Evolutionary conservation across 2,329 filamentous ascomycete genomes (phyloP).

Genomic region (Fusarium austroafricanum): DNA sequence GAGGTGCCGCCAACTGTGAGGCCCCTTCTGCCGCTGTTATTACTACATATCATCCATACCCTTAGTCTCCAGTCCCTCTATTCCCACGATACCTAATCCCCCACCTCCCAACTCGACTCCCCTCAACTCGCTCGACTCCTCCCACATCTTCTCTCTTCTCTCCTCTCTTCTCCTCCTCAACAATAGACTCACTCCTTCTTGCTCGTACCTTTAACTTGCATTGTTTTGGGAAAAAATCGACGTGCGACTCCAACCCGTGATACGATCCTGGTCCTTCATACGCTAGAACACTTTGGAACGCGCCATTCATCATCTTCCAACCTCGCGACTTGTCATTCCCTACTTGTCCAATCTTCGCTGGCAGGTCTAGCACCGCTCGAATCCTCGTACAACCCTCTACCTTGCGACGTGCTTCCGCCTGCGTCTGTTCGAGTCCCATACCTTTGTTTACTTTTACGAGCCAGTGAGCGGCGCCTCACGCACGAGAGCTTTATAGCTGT

Average conservation of each 20-base stretch:
- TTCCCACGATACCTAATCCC: slow-evolving; percentile 32
- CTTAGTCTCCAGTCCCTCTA: background rate
- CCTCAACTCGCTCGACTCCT: slow-evolving; percentile 27
- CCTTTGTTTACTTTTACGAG: slow-evolving; percentile 34
- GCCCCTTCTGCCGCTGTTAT: slow-evolving; percentile 32
- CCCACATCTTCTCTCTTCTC: slow-evolving; percentile 27
- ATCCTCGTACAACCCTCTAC: slow-evolving; percentile 17
- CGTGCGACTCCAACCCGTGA: slow-evolving; percentile 37
- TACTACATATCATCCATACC: slow-evolving; percentile 29
- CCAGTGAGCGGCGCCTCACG: slow-evolving; percentile 43
- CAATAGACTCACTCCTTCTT: slow-evolving; percentile 23
- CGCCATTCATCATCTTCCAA: slow-evolving; percentile 30
- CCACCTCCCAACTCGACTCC: slow-evolving; percentile 22
- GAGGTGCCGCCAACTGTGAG: slow-evolving; percentile 38
- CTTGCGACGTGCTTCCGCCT: slow-evolving; percentile 19
- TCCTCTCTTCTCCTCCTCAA: slow-evolving; percentile 23
- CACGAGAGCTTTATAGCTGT: slow-evolving; percentile 51
- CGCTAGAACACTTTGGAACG: slow-evolving; percentile 30
- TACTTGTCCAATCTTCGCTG: slow-evolving; percentile 35
- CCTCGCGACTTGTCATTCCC: slow-evolving; percentile 32
- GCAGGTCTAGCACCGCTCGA: slow-evolving; percentile 35
- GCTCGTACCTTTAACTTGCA: slow-evolving; percentile 18
- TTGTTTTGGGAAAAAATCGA: slow-evolving; percentile 21
- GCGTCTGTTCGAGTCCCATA: slow-evolving; percentile 21
- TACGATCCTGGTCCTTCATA: slow-evolving; percentile 29